Evolutionary conservation across 768 basidiomycete genomes (phyloP), one percentile per base, ranked within the genome.

Genomic region (Mycena filopes): DNA sequence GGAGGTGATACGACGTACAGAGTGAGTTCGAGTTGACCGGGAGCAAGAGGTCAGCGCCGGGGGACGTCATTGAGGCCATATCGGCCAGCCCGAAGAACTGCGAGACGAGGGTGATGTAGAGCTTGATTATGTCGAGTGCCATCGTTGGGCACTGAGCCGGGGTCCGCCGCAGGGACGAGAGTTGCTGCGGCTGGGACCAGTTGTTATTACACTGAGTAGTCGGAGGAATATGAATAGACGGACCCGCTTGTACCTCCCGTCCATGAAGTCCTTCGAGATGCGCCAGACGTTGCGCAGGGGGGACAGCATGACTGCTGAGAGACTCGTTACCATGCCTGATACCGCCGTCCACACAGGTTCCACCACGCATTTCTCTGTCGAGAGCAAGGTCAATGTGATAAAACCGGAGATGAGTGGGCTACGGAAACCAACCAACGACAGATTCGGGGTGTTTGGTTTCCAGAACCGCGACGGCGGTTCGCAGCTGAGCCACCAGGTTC

Each of bases 271-370:
- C 76, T 88, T 93, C 2, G 93, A 90, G 49, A 99, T 93, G 73
- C 89, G 91, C 95, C 95, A 97, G 79, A 98, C 98, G 71, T 87
- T 94, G 15, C 97, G 96, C 25, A 99, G 84, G 2, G 91, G 86
- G n/a, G 89, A 82, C 15, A 96, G 76, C 76, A 98, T 85, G 42
- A 87, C 86, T 74, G 98, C 96, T 4, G 94, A 95, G n/a, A 95
- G 75, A 69, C 84, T 89, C 80, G 94, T 96, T 50, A 95, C 88
- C 82, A 98, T 82, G 42, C 89, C 86, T 55, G 88, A 82, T 28
- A 92, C 87, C 3, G 89, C 87, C 70, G 88, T 85, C 98, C 98
- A 99, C 23, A 89, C 87, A 36, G 93, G 87, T 65, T 90, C 87
- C 25, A 89, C 92, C 25, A 84, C 84, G 11, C 88, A 86, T 75